Evolutionary conservation across 106 monocot species (phyloP).

Genomic region (Dendrobium officinale): DNA sequence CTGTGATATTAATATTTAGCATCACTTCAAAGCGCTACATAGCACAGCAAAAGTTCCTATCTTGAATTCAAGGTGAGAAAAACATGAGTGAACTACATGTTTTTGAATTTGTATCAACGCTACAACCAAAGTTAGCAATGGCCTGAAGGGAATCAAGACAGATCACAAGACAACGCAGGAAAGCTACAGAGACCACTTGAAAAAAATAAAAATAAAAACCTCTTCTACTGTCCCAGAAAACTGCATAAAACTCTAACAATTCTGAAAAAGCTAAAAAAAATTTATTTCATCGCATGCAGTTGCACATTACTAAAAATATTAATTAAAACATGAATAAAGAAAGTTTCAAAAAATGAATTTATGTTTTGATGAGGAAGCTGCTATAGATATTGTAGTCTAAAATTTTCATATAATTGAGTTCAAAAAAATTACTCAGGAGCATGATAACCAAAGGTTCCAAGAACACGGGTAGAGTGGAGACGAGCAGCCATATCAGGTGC

Average conservation of each 20-base stretch:
- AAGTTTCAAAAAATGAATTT: neutral
- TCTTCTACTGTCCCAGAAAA: neutral
- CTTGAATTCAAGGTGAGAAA: neutral
- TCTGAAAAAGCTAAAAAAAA: neutral
- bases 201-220: neutral
- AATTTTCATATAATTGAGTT: neutral
- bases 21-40: neutral
- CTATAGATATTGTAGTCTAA: neutral
- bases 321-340: neutral
- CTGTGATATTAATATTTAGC: neutral
- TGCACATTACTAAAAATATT: neutral
- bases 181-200: neutral
- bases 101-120: neutral
- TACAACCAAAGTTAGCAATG: neutral
- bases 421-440: slow-evolving; percentile 66
- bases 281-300: neutral
- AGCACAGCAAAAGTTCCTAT: neutral
- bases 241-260: neutral
- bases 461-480: slow-evolving; percentile 89
- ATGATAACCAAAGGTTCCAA: slow-evolving; percentile 96
- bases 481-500: slow-evolving; percentile 96
- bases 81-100: neutral
- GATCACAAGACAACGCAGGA: neutral
- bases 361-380: neutral
- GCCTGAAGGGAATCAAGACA: neutral